A percentile compares a stretch with the other conserved stretches of the same genome.
phyloP scores from a whole-genome alignment of 176 grass and related monocot genomes.

The Eragrostis nindensis region DNA sequence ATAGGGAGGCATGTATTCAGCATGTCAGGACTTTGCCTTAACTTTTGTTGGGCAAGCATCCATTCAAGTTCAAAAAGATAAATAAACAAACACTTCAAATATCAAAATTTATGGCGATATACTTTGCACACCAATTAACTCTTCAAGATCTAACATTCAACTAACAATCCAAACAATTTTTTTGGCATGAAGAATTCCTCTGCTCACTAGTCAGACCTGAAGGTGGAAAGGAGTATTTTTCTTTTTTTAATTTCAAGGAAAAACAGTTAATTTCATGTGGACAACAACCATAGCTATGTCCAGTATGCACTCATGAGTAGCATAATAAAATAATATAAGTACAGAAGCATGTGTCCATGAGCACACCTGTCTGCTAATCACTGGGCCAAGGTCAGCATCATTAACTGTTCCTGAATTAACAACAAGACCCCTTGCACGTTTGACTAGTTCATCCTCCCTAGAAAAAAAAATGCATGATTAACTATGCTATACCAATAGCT shows the following conservation, averaged over 20 bases:
- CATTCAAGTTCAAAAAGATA: constrained; percentile 8
- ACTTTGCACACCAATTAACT: background rate
- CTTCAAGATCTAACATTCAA: background rate
- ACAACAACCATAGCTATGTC: background rate
- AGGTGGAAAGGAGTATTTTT: background rate
- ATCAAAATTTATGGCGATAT: background rate
- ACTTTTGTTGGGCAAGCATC: background rate
- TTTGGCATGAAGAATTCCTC: background rate
- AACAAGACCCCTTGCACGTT: constrained; percentile 64
- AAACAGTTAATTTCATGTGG: constrained; percentile 5
- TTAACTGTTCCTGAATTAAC: constrained; percentile 75
- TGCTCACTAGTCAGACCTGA: background rate
- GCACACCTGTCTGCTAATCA: constrained; percentile 86
- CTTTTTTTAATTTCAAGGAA: too few species aligned
- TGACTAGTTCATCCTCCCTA: constrained; percentile 90
- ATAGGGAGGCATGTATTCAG: background rate
- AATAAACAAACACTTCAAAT: constrained; percentile 1
- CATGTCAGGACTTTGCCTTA: background rate
- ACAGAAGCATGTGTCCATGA: constrained; percentile 1
- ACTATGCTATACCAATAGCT: background rate
- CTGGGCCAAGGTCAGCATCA: constrained; percentile 89
- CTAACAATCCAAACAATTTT: background rate
- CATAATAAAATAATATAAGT: background rate
- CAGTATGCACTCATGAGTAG: background rate
- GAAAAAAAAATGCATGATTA: constrained; percentile 25